Conservation (phyloP, 2,329 filamentous ascomycete genomes). For the Exophiala oligosperma region DNA sequence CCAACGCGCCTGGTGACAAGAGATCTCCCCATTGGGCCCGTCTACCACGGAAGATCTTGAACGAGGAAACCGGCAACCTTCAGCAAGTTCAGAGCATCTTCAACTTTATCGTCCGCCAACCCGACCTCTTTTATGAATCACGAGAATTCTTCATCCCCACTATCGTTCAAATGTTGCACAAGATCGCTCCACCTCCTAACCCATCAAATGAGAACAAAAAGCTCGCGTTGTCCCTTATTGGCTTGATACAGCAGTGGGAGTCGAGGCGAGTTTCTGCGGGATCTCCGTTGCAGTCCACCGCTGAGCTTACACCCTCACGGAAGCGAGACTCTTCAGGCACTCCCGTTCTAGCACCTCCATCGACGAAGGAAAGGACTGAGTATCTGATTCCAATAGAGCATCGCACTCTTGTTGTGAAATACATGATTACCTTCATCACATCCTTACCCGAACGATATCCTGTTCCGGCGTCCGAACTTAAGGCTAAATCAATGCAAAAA, state of each 20-base stretch:
- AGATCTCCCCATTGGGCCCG: slow-evolving; percentile 83
- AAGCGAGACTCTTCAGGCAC: slow-evolving; percentile 41
- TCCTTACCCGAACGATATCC: slow-evolving; percentile 83
- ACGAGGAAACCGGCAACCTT: slow-evolving; percentile 91
- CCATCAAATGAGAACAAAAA: slow-evolving; percentile 90
- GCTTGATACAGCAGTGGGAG: slow-evolving; percentile 90
- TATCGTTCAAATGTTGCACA: slow-evolving; percentile 84
- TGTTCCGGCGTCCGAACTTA: slow-evolving; percentile 60
- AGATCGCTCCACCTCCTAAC: slow-evolving; percentile 80
- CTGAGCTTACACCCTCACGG: slow-evolving; percentile 67
- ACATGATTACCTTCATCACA: slow-evolving; percentile 92
- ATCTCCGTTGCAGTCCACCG: slow-evolving; percentile 40
- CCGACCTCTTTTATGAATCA: slow-evolving; percentile 91
- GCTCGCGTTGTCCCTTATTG: slow-evolving; percentile 86
- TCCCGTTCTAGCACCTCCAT: slow-evolving; percentile 55
- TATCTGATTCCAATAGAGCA: slow-evolving; percentile 68
- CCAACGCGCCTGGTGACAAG: slow-evolving; percentile 64
- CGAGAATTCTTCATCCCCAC: slow-evolving; percentile 86
- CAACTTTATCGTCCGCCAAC: slow-evolving; percentile 90
- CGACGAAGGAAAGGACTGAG: slow-evolving; percentile 51
- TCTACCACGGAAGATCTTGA: slow-evolving; percentile 83
- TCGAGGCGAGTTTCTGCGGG: slow-evolving; percentile 64
- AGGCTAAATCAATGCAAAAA: slow-evolving; percentile 42
- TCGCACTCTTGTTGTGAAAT: slow-evolving; percentile 84
- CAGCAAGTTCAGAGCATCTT: slow-evolving; percentile 98